These are phyloP conservation scores for Micractinium sp. DNA, from an alignment of 139 green algal species.

Conservation along the genomic window DNA sequence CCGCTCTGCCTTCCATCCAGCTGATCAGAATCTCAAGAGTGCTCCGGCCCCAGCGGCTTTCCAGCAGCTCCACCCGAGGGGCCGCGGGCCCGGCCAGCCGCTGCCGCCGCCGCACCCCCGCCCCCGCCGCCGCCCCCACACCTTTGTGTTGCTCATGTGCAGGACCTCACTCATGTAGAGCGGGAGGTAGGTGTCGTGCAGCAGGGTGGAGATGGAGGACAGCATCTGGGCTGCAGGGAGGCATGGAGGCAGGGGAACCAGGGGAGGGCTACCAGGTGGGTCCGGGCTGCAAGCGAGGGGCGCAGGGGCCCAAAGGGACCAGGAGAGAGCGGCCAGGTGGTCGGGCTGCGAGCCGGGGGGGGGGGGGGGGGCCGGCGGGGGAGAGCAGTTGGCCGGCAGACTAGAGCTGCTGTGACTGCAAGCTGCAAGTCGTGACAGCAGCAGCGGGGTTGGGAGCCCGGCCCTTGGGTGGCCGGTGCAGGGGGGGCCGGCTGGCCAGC, in stretches of 20 bases:
- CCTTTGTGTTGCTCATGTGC: slow-evolving; percentile 67
- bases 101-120: background rate
- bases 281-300: background rate
- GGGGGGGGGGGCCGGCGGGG: background rate
- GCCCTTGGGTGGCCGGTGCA: too few relatives aligned
- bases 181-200: slow-evolving; percentile 90
- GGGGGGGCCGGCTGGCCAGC: too few relatives aligned
- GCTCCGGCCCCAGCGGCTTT: too few relatives aligned
- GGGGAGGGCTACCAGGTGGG: background rate
- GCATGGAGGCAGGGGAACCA: too few relatives aligned
- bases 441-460: background rate
- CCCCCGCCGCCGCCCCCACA: background rate
- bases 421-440: background rate
- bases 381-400: too few relatives aligned
- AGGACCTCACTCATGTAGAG: slow-evolving; percentile 88
- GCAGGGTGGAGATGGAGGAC: slow-evolving; percentile 84
- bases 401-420: too few relatives aligned
- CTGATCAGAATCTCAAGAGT: too few relatives aligned
- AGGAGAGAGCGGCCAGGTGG: background rate
- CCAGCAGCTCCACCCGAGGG: too few relatives aligned
- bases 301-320: background rate
- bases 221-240: slow-evolving; percentile 68
- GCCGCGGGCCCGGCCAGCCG: background rate
- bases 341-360: background rate
- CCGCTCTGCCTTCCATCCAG: too few relatives aligned